Base-by-base conservation (phyloP, 108 stramenopile species). In the Thalassiosira profunda region DNA sequence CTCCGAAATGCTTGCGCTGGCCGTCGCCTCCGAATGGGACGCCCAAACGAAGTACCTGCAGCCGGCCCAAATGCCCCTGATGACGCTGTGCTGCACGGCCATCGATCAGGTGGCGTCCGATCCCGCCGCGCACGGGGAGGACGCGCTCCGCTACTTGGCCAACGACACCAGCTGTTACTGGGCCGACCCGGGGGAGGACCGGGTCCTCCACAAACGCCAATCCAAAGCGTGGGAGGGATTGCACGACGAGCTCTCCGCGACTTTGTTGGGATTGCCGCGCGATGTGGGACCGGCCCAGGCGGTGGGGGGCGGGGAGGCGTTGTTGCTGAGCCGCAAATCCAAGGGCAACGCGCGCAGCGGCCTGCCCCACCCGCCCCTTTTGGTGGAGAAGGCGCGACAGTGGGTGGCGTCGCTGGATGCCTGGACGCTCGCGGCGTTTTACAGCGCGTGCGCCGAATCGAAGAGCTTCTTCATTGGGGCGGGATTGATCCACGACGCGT, bases 41-140 rank as follows among this genome's bases (percentile, higher is more conserved):
- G 68, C 85, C 0, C 97, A 98, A 73, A 60, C 75, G 37, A 46
- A 41, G n/a, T 72, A 81, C 41, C 73, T 98, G 9, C 80, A 92
- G 54, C 97, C 97, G 8, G 83, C 95, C n/a, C 81, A 92, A 46
- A 98, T 98, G 98, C 98, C 99, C 5, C 73, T 98, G n/a, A 98
- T 96, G 96, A 97, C 96, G 0, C 67, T 98, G 76, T 94, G 66
- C 29, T 98, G 87, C 85, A 99, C 94, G 11, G 84, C 88, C 11
- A 80, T 96, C 36, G 95, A 96, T 80, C 95, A 96, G 63, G 85
- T 82, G 1, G 72, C 84, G 15, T 58, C 70, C 23, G 67, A 88
- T 55, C 84, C 87, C 12, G 46, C 63, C 0, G 41, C 57, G 0
- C 82, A 82, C 61, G 74, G 65, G 36, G 43, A 76, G 7, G 61